Evolutionary conservation across 1,284 basidiomycete genomes (phyloP), one percentile per base, ranked within the genome.

Genomic region (Austropuccinia psidii): DNA sequence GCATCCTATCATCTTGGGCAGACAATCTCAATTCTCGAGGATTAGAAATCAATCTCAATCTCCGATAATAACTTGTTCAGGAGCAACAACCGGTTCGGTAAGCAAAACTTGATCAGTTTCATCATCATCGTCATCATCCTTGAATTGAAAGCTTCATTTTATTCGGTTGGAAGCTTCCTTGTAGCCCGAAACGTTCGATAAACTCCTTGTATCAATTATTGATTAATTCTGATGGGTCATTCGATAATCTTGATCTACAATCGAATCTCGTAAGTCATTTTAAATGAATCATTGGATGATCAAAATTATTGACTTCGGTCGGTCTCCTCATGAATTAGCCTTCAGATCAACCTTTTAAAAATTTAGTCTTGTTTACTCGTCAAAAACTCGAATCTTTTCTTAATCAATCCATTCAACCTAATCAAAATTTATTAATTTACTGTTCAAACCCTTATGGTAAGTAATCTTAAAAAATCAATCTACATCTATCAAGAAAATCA

Each of bases 401-500:
- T 35, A n/a, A n/a, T 0, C 3, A 21, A 7, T 19, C 35, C 24
- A 29, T 55, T 45, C 13, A 41, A 45, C 24, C 29, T 21, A 49
- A 57, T 39, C 66, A 49, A 29, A 0, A 15, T 21, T 0, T 70
- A 11, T 57, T 70, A 37, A 35, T 70, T 19, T 43, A 47, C 8
- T 43, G 39, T n/a, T 57, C 41, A 33, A 43, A 70, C 37, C 68
- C 68, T 4, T 70, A 70, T 60, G 54, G 68, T 70, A 50, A 49
- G 49, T 27, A 19, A 31, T 31, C 41, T 24, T 21, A n/a, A 13
- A 33, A 33, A 17, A 0, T 39, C 6, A 19, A 35, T 67, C 33
- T 54, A 49, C 31, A 21, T 41, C 15, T 27, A 35, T 55, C 21
- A 54, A 31, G 29, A n/a, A 52, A 37, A 4, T 6, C 13, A 15